Base-by-base conservation (phyloP, 495 filamentous ascomycete species). In the Penicillium riverlandense region DNA sequence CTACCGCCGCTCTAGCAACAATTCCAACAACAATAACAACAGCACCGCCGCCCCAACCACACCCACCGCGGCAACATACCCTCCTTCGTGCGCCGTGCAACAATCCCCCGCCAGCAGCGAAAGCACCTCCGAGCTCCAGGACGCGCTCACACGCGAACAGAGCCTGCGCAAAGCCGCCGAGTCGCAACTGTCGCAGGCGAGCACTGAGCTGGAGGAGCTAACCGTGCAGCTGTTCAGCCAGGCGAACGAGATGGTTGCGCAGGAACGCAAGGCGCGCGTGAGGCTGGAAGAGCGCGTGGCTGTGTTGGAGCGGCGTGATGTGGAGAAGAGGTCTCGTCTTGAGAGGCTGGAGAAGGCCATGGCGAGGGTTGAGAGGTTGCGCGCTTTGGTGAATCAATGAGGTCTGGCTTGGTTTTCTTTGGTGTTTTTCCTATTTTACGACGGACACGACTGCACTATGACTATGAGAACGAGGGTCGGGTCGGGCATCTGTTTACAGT, bases 171-270 rank as follows among this genome's bases (percentile, higher is more conserved):
- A 75, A 15, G 75, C 77, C 10, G 91, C 90, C 3, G 92, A 98
- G 66, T 71, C 73, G 31, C 76, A 79, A 48, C 70, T 95, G 29
- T 72, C 70, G 52, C 78, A 83, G 42, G 83, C 88, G 28, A 84
- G 75, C 39, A 74, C 67, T 1, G 92, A 98, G 67, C 74, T 98
- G 11, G 94, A 97, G 62, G 92, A 98, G 55, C 69, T 98, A 51
- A 88, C 80, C 30, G 85, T 81, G 37, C 79, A 83, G 50, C 70
- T 98, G 40, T 98, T 98, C 66, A 81, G 87, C 59, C 83, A 95
- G 64, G 92, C 92, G 12, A 97, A 97, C 55, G 87, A 95, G 71
- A 97, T 98, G 91, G 92, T 98, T 16, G 88, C 91, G 11, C 69
- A 79, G 54, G 92, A 97, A 72, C 74, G 92, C 37, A 80, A 84